Base-by-base conservation (phyloP, 306 rosid genomes). In the Styphnolobium japonicum region DNA sequence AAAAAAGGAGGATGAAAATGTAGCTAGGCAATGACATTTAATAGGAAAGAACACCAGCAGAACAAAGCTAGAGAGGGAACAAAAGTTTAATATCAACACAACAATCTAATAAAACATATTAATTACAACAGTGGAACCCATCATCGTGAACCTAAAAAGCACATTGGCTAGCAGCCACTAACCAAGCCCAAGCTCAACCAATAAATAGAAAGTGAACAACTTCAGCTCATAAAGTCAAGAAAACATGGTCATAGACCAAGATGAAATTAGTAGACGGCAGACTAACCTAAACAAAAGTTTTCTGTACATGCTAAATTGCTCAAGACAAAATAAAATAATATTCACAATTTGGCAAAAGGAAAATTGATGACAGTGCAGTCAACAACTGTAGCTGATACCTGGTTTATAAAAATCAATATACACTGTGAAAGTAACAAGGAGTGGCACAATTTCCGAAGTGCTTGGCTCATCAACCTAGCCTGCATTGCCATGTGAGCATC, bases 401-500 rank as follows among this genome's bases (percentile, higher is more conserved):
- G 98, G 84, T 95, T 95, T 73, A 88, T 86, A 86, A 95, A 95
- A 51, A 95, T 78, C 77, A 95, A 86, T 80, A 95, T 48, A 67
- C 96, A 81, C 63, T 90, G 92, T 22, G 97, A 92, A 37, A 85
- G 87, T 71, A 98, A 92, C 73, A 95, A 86, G 45, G 98, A 93
- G 87, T 92, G 98, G 80, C 96, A 88, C 85, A 92, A 78, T 75
- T 95, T 92, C 71, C 98, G 85, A 76, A 95, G 98, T 7, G 97
- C 92, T 89, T 91, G 98, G 84, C 98, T 93, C 98, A 95, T 92
- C 87, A 95, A 80, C 87, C 97, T 89, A 78, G 98, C 98, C 86
- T 92, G 98, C 98, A 92, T 87, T n/a, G 98, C 98, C 92, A 91
- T 89, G 81, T 90, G 98, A 80, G 98, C 97, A 71, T 95, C 98